phyloP scores from a whole-genome alignment of 306 rosid species.

The Datisca glomerata region DNA sequence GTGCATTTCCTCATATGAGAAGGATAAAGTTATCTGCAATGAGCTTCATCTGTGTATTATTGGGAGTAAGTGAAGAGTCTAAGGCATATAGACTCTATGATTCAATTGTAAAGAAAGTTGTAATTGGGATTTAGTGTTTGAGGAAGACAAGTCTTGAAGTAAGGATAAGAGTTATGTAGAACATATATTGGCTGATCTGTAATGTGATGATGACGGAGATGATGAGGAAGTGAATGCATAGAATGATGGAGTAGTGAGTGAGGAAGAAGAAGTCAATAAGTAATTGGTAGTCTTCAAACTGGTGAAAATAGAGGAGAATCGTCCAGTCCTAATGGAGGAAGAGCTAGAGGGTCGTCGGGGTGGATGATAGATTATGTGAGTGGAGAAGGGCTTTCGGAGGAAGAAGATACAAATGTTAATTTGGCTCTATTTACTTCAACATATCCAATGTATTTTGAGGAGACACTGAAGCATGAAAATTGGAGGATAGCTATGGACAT shows the following conservation, averaged over 20 bases:
- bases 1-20: too few species aligned
- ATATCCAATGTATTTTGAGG: constrained; percentile 8
- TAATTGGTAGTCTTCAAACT: too few species aligned
- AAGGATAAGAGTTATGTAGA: constrained; percentile 1
- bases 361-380: constrained; percentile 10
- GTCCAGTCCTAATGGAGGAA: not conserved
- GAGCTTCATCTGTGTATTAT: constrained; percentile 3
- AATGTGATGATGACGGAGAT: constrained; percentile 1
- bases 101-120: constrained; percentile 3
- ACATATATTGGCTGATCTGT: not conserved
- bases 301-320: too few species aligned
- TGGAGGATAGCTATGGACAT: constrained; percentile 4
- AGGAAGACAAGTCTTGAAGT: constrained; percentile 4
- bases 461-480: not conserved
- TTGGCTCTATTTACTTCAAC: not conserved
- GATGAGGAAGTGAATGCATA: not conserved
- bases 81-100: constrained; percentile 5
- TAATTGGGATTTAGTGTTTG: constrained; percentile 11
- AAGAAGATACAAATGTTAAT: constrained; percentile 6
- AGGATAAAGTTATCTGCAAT: not conserved
- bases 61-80: constrained; percentile 7
- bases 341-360: not conserved
- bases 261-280: too few species aligned
- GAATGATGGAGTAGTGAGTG: not conserved
- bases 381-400: constrained; percentile 4